A percentile compares a stretch with the other conserved stretches of the same genome.
phyloP scores from a whole-genome alignment of 202 grass and related monocot genomes.

The Tripidium arundinaceum region DNA sequence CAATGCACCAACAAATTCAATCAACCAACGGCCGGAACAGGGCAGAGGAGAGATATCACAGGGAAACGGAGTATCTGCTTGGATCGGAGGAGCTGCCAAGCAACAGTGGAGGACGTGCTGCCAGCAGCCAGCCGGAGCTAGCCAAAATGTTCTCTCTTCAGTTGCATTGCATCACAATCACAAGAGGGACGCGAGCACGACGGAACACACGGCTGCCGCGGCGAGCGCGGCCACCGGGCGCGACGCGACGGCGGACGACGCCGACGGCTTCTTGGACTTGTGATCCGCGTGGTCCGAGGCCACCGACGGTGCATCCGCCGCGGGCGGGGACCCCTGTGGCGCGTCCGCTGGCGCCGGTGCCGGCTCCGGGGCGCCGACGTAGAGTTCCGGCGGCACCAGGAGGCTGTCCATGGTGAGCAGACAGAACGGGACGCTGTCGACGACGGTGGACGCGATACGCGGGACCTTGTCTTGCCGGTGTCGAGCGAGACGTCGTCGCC shows the following conservation, averaged over 20 bases:
- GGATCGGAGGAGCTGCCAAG: background rate
- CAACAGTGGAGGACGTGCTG: background rate
- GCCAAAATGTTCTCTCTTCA: background rate
- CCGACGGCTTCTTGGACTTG: constrained; percentile 25
- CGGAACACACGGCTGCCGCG: constrained; percentile 20
- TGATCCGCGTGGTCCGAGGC: constrained; percentile 48
- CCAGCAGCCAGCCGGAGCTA: background rate
- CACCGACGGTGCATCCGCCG: constrained; percentile 46
- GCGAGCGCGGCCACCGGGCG: constrained; percentile 22
- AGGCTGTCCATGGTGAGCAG: constrained; percentile 72
- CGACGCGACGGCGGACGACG: background rate
- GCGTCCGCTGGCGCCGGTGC: constrained; percentile 24
- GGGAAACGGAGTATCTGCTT: background rate
- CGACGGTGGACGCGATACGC: constrained; percentile 65
- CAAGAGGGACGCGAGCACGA: constrained; percentile 31
- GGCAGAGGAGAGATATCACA: background rate
- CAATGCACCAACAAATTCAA: background rate
- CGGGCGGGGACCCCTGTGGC: constrained; percentile 20
- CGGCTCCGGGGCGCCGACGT: constrained; percentile 33
- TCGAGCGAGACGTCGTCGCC: constrained; percentile 73
- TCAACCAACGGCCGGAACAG: background rate
- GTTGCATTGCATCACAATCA: constrained; percentile 40
- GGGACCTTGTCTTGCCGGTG: constrained; percentile 63
- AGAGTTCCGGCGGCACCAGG: constrained; percentile 70
- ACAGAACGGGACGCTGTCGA: constrained; percentile 69